These are phyloP conservation scores for Ogataea naganishii DNA, from an alignment of 805 yeast genomes.

Conservation along the genomic window DNA sequence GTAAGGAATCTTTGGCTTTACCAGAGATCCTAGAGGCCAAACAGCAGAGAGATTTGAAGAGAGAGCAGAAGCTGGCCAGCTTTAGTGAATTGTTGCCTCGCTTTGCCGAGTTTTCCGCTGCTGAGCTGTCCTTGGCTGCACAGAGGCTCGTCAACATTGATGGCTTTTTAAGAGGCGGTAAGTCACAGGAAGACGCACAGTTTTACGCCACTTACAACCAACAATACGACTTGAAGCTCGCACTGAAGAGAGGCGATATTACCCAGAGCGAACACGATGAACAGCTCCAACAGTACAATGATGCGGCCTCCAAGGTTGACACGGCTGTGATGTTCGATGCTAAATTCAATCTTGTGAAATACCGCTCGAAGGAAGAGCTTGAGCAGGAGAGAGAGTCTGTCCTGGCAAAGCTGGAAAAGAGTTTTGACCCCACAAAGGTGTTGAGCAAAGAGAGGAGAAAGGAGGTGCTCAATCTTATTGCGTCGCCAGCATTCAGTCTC, in stretches of 20 bases:
- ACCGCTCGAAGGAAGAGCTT: constrained; percentile 27
- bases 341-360: constrained; percentile 28
- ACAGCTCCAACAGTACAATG: constrained; percentile 23
- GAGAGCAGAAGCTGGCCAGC: constrained; percentile 20
- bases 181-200: constrained; percentile 44
- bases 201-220: constrained; percentile 47
- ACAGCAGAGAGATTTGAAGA: constrained; percentile 30
- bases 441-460: constrained; percentile 29
- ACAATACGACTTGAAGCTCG: constrained; percentile 34
- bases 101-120: constrained; percentile 18
- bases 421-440: constrained; percentile 12
- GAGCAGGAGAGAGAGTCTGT: constrained; percentile 12
- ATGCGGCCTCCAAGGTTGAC: constrained; percentile 33
- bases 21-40: constrained; percentile 38
- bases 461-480: constrained; percentile 34
- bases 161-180: constrained; percentile 53
- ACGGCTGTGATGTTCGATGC: constrained; percentile 39
- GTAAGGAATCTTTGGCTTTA: constrained; percentile 57
- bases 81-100: constrained; percentile 25
- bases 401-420: constrained; percentile 9
- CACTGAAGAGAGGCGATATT: constrained; percentile 28
- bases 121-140: constrained; percentile 29
- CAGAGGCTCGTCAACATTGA: constrained; percentile 46
- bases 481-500: constrained; percentile 28
- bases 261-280: constrained; percentile 16